phyloP scores from a whole-genome alignment of 2,329 filamentous ascomycete genomes.

The Ophiostoma quercus region DNA sequence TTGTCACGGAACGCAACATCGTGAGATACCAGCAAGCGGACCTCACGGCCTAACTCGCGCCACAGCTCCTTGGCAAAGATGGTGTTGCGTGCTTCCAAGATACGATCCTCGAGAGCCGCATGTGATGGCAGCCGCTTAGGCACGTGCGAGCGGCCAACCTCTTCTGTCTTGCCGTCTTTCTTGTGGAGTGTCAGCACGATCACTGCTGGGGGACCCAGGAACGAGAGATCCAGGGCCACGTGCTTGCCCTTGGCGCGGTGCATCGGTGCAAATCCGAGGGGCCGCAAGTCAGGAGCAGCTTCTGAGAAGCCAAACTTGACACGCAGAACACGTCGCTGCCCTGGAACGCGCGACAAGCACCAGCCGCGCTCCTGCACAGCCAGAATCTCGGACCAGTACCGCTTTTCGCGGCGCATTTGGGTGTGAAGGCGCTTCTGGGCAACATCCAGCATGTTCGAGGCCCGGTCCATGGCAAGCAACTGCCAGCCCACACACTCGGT shows the following conservation, averaged over 20 bases:
- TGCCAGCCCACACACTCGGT: constrained; percentile 65
- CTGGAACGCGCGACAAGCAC: constrained; percentile 73
- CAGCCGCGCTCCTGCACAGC: constrained; percentile 78
- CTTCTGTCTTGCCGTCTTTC: background rate
- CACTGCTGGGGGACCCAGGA: constrained; percentile 41
- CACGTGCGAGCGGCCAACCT: constrained; percentile 14
- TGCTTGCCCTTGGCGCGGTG: constrained; percentile 68
- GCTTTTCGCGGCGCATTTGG: constrained; percentile 73
- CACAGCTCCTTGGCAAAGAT: constrained; percentile 82
- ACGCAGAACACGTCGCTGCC: constrained; percentile 67
- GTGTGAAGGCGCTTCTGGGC: constrained; percentile 67
- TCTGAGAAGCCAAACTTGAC: constrained; percentile 89
- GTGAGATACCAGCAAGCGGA: constrained; percentile 64
- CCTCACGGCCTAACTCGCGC: constrained; percentile 81
- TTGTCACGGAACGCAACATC: constrained; percentile 61
- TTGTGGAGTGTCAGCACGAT: constrained; percentile 21
- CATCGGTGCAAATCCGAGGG: constrained; percentile 76
- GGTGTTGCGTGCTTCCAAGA: constrained; percentile 71
- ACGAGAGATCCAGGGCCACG: constrained; percentile 65
- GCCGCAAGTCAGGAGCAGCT: constrained; percentile 54
- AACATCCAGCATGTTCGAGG: constrained; percentile 66
- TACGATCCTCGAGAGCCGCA: constrained; percentile 58
- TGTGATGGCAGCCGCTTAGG: constrained; percentile 39
- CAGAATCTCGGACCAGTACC: constrained; percentile 84
- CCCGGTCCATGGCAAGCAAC: constrained; percentile 67